Evolutionary conservation across 2,329 filamentous ascomycete genomes (phyloP), one percentile per base, ranked within the genome.

Genomic region (Periconia macrospinosa): DNA sequence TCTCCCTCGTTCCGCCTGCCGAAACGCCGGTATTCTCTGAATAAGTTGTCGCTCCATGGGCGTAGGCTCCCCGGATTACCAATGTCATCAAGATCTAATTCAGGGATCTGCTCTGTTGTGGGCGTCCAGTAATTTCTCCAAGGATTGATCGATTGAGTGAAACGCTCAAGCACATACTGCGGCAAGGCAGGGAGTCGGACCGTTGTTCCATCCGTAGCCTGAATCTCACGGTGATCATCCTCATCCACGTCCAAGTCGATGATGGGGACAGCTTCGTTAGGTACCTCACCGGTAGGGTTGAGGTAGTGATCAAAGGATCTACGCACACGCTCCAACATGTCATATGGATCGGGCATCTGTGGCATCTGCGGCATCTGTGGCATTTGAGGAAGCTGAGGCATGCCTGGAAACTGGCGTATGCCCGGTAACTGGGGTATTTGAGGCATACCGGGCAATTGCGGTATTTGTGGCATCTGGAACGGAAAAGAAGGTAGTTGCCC

Each of bases 81-180:
- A 40, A 69, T 65, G 41, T 61, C 57, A 41, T 67, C 59, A 1
- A 71, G 51, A 46, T 73, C 66, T 15, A 73, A 46, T 17, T 55
- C 52, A 1, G 68, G 69, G 7, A 73, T 72, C 2, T 71, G 63
- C 14, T 74, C 72, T 37, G 68, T 61, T 2, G 64, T 62, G 1
- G 67, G 66, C 23, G 68, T 69, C 8, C 79, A 57, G 44, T 80
- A 79, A 49, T 78, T 78, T 14, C 78, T 65, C 58, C 80, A 77
- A 6, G 78, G 78, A 1, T 72, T 72, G 0, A 80, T 57, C 33
- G 75, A 76, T 43, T 77, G 68, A 7, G 73, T 75, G 20, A 80
- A 72, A 0, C 77, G 72, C 46, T 79, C 75, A 8, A 80, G 63
- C 56, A 80, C 77, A 41, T 78, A 77, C 53, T 78, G 77, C 0